Evolutionary conservation across 148 eudicot genomes (phyloP).

Genomic region (Fagopyrum esculentum): DNA sequence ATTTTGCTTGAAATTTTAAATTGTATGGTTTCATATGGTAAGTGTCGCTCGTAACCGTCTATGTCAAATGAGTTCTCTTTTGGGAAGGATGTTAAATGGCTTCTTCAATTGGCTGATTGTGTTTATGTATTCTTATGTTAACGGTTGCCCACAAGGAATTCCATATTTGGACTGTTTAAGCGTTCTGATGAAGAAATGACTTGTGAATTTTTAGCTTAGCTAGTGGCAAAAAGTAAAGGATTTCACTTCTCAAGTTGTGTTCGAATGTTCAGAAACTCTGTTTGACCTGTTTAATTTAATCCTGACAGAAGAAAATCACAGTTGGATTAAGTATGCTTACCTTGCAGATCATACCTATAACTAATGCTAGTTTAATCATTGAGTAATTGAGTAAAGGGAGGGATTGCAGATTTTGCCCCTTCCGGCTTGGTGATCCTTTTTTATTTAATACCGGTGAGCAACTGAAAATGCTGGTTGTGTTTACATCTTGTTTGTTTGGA

Average conservation of each 20-base stretch:
- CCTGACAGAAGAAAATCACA: not conserved
- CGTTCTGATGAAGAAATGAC: not conserved
- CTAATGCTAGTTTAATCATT: not conserved
- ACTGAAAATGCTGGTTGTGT: too few relatives aligned
- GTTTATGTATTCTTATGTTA: not conserved
- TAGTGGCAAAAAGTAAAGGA: not conserved
- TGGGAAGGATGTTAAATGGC: not conserved
- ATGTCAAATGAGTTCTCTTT: not conserved
- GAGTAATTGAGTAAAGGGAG: not conserved
- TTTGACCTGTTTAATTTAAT: not conserved
- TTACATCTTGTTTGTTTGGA: too few relatives aligned
- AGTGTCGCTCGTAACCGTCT: not conserved
- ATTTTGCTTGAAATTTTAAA: not conserved
- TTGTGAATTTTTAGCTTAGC: not conserved
- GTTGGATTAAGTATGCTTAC: not conserved
- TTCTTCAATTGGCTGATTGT: not conserved
- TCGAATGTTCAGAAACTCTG: too few relatives aligned
- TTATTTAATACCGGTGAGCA: too few relatives aligned
- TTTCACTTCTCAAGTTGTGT: not conserved
- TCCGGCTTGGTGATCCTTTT: too few relatives aligned
- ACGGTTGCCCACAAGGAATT: not conserved
- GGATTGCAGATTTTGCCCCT: not conserved
- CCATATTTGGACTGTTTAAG: not conserved
- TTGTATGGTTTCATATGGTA: not conserved
- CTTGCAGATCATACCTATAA: not conserved